Evolutionary conservation across 2,329 filamentous ascomycete species (phyloP).

Genomic region (Tothia fuscella): DNA sequence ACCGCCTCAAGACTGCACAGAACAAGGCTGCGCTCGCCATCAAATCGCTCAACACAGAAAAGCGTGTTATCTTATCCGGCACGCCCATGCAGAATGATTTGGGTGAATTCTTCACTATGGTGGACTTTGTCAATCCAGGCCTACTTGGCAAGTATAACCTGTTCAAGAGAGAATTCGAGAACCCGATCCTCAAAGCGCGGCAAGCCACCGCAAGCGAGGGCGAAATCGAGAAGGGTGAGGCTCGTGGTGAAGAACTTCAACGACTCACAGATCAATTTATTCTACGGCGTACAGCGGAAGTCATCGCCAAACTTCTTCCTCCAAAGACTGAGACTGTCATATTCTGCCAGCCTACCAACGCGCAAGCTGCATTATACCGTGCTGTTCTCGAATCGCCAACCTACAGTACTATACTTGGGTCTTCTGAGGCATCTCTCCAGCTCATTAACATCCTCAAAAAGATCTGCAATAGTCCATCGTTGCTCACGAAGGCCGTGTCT

Average conservation of each 20-base stretch:
- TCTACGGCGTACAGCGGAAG: slow-evolving; percentile 52
- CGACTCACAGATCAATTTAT: slow-evolving; percentile 52
- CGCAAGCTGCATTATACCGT: slow-evolving; percentile 50
- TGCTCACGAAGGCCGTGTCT: slow-evolving; percentile 41
- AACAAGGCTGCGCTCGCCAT: slow-evolving; percentile 58
- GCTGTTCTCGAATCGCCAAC: slow-evolving; percentile 52
- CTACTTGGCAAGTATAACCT: slow-evolving; percentile 48
- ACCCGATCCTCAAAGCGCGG: slow-evolving; percentile 49
- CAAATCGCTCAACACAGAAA: slow-evolving; percentile 48
- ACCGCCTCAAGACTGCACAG: slow-evolving; percentile 54
- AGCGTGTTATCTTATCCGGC: slow-evolving; percentile 52
- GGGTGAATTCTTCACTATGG: slow-evolving; percentile 54
- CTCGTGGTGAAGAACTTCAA: slow-evolving; percentile 48
- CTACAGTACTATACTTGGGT: slow-evolving; percentile 51
- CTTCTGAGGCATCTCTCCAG: slow-evolving; percentile 50
- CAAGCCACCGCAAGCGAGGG: slow-evolving; percentile 50
- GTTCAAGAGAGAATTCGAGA: slow-evolving; percentile 54
- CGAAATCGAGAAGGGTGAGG: slow-evolving; percentile 53
- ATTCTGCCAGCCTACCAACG: slow-evolving; percentile 50
- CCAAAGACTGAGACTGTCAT: slow-evolving; percentile 57
- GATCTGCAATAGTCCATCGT: slow-evolving; percentile 57
- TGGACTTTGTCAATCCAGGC: slow-evolving; percentile 58
- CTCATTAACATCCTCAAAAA: slow-evolving; percentile 64
- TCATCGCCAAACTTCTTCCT: slow-evolving; percentile 53
- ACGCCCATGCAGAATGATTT: slow-evolving; percentile 59